Percentiles rank a stretch among this genome's conserved stretches.
Conservation (phyloP, 2,329 filamentous ascomycete genomes). For the Aspergillus sclerotialis region DNA sequence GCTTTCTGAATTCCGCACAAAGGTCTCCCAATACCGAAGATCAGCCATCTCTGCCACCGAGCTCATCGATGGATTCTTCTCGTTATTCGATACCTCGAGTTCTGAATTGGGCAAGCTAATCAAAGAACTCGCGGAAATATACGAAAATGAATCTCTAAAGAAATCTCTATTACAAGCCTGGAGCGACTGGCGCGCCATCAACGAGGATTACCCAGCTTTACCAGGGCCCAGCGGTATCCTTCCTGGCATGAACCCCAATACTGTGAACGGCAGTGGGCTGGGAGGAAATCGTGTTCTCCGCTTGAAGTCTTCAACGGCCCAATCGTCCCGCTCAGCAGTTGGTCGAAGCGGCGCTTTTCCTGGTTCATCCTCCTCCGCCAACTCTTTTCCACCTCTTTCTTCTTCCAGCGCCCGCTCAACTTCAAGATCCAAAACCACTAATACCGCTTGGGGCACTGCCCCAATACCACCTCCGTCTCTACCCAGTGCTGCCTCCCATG, state of each 20-base stretch:
- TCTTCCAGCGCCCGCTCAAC: conserved; percentile 16
- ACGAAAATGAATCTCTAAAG: conserved; percentile 71
- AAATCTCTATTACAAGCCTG: conserved; percentile 72
- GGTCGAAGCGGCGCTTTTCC: conserved; percentile 51
- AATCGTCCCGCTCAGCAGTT: conserved; percentile 57
- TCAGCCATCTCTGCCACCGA: conserved; percentile 63
- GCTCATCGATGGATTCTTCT: conserved; percentile 81
- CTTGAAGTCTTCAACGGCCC: conserved; percentile 62
- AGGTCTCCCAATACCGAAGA: conserved; percentile 71
- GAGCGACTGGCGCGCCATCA: conserved; percentile 93
- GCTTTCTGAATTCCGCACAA: conserved; percentile 67
- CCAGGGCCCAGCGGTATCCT: conserved; percentile 67
- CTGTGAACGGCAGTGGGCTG: conserved; percentile 48
- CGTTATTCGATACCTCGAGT: conserved; percentile 74
- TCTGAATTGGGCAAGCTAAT: conserved; percentile 80
- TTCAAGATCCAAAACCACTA: conserved; percentile 11
- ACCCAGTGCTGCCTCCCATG: conserved; percentile 17
- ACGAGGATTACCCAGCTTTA: conserved; percentile 88
- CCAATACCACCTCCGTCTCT: conserved; percentile 12
- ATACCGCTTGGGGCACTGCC: conserved; percentile 17
- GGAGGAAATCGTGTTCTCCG: conserved; percentile 58
- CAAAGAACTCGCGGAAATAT: conserved; percentile 86
- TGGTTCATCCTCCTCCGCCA: conserved; percentile 27
- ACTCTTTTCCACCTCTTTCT: conserved; percentile 42
- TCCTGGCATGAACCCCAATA: conserved; percentile 44